Base-by-base conservation (phyloP, 2,329 filamentous ascomycete species). In the Botrytis tulipae region DNA sequence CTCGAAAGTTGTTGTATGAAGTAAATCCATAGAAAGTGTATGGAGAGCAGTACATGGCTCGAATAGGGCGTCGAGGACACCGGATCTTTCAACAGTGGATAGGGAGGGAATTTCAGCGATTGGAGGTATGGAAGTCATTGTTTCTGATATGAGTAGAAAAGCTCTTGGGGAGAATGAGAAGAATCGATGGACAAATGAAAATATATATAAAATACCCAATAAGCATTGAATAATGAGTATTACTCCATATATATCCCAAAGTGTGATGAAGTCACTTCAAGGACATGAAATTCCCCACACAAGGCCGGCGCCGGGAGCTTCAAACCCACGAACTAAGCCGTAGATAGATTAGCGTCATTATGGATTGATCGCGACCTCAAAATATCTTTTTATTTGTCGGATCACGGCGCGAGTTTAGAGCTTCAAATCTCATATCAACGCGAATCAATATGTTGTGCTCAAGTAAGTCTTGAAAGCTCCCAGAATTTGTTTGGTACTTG, bases 41-140 rank as follows among this genome's bases (percentile, higher is more conserved):
- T 95, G 93, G 1, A 98, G 89, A 69, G 91, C 88, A 0, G 87
- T 84, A 71, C 91, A 94, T 25, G 93, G 93, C 81, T 98, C 95
- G 82, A 98, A 97, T 74, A 97, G 90, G 5, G 90, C 86, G 83
- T 97, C 93, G 67, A 97, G 88, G 68, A 90, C 84, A 7, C 82
- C 80, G 54, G 85, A 86, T 73, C 92, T 87, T 32, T 87, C 83
- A 42, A 85, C 79, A 44, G 88, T 85, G 29, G 89, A 80, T 67
- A 91, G 86, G 65, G 84, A 83, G 40, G 86, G 84, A 57, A 97
- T 84, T 22, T 84, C 83, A 63, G 84, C 80, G 78, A 91, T 85
- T 42, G 86, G 81, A 20, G 92, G 92, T 10, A 96, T 86, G 20
- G 75, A 54, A 54, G 76, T 57, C 29, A 59, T 66, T 18, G 44